Evolutionary conservation across 352 stramenopile genomes (phyloP).

Genomic region (Pythium guiyangense): DNA sequence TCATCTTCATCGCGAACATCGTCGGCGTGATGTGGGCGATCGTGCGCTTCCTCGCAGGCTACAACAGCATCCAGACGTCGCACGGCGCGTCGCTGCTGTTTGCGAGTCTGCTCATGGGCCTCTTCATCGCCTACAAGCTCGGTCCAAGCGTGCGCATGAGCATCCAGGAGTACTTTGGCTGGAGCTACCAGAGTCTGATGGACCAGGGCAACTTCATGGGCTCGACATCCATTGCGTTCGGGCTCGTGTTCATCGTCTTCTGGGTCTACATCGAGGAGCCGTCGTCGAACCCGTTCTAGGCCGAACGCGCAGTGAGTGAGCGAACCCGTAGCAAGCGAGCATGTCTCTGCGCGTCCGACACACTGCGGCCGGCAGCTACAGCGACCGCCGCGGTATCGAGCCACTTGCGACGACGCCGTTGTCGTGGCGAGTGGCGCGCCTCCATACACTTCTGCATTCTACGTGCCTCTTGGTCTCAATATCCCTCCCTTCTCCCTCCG

Average conservation of each 20-base stretch:
- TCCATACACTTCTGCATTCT: no score
- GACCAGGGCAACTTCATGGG: constrained; percentile 3
- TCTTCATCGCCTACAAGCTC: constrained; percentile 71
- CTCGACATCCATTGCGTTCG: constrained; percentile 66
- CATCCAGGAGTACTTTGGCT: constrained; percentile 86
- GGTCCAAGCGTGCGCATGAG: constrained; percentile 80
- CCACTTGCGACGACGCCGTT: no score
- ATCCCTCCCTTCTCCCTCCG: no score
- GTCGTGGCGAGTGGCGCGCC: no score
- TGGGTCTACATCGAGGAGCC: constrained; percentile 84
- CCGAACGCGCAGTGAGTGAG: no score
- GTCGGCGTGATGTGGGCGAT: constrained; percentile 74
- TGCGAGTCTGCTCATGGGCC: constrained; percentile 34
- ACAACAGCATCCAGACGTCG: no score
- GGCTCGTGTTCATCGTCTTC: constrained; percentile 78
- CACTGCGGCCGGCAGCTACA: no score
- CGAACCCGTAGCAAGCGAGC: no score
- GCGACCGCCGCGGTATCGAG: no score
- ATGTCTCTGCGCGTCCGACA: no score
- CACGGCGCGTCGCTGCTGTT: not conserved
- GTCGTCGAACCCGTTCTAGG: constrained; percentile 12
- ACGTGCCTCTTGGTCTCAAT: no score
- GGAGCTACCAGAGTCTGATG: constrained; percentile 86
- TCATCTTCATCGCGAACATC: constrained; percentile 84
- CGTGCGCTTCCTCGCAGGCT: constrained; percentile 62